phyloP scores from a whole-genome alignment of 108 stramenopile genomes.

The Cylindrotheca closterium region DNA sequence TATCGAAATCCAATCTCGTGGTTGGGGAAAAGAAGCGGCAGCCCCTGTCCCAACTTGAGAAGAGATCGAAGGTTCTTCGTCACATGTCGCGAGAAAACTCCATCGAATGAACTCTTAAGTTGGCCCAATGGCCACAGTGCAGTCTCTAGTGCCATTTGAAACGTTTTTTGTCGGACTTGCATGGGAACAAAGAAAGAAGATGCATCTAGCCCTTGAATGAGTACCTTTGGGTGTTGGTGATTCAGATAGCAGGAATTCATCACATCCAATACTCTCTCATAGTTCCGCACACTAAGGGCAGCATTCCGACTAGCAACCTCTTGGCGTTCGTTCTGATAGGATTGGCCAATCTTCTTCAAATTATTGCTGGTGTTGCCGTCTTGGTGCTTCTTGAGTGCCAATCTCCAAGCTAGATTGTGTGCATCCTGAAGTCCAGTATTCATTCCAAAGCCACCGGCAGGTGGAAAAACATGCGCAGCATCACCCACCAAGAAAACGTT shows the following conservation, averaged over 20 bases:
- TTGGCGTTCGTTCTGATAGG: conserved; percentile 76
- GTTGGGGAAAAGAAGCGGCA: conserved; percentile 85
- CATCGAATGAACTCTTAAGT: conserved; percentile 36
- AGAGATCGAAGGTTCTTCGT: conserved; percentile 52
- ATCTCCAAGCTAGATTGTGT: conserved; percentile 88
- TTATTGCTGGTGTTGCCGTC: conserved; percentile 1
- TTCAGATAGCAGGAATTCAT: conserved; percentile 78
- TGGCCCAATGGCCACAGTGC: conserved; percentile 62
- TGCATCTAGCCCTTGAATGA: conserved; percentile 42
- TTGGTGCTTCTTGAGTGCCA: conserved; percentile 23
- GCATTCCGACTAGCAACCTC: conserved; percentile 84
- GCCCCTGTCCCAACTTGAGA: conserved; percentile 58
- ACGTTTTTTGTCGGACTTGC: conserved; percentile 38
- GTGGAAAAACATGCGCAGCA: conserved; percentile 95
- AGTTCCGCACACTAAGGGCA: conserved; percentile 86
- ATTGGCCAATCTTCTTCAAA: conserved; percentile 10
- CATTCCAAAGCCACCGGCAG: conserved; percentile 97
- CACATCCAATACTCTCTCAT: conserved; percentile 71
- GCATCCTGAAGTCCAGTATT: conserved; percentile 96
- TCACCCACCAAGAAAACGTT: conserved; percentile 82
- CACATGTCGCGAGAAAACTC: conserved; percentile 40
- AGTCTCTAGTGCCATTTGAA: conserved; percentile 52
- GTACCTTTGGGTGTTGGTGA: conserved; percentile 62
- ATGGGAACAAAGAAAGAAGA: conserved; percentile 55
- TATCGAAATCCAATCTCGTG: conserved; percentile 81